Evolutionary conservation across 177 flowering plant genomes (phyloP).

Genomic region (Vitis hybrid): DNA sequence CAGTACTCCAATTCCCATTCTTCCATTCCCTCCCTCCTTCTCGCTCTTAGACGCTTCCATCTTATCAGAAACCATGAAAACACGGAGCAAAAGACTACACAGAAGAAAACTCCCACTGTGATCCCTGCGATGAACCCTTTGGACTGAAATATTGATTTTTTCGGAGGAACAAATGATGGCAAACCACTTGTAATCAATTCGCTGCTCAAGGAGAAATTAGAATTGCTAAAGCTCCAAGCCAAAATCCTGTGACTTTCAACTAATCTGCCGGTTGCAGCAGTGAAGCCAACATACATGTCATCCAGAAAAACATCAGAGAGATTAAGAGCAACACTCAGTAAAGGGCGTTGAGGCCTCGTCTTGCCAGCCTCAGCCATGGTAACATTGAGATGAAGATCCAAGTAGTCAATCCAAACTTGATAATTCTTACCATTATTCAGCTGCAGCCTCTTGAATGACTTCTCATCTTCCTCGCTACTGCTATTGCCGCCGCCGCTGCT

Average conservation of each 20-base stretch:
- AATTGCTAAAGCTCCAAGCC: constrained; percentile 79
- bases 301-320: constrained; percentile 55
- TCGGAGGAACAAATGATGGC: constrained; percentile 59
- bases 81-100: constrained; percentile 10
- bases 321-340: constrained; percentile 39
- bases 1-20: constrained; percentile 90
- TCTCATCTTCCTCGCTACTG: constrained; percentile 5
- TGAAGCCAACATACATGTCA: constrained; percentile 80
- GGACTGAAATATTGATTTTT: constrained; percentile 24
- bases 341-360: constrained; percentile 39
- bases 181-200: constrained; percentile 45
- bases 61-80: constrained; percentile 22
- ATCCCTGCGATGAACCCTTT: constrained; percentile 51
- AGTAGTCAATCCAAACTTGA: constrained; percentile 80
- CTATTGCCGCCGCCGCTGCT: not conserved
- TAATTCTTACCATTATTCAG: constrained; percentile 69
- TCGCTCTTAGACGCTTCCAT: constrained; percentile 21
- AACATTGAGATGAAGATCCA: constrained; percentile 39
- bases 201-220: constrained; percentile 42
- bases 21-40: constrained; percentile 47
- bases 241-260: constrained; percentile 59
- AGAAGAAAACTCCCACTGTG: constrained; percentile 27
- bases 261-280: constrained; percentile 53
- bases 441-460: constrained; percentile 29
- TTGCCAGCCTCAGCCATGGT: constrained; percentile 60